phyloP scores from a whole-genome alignment of 371 early-diverging fungal genomes.

The Mucor racemosus region DNA sequence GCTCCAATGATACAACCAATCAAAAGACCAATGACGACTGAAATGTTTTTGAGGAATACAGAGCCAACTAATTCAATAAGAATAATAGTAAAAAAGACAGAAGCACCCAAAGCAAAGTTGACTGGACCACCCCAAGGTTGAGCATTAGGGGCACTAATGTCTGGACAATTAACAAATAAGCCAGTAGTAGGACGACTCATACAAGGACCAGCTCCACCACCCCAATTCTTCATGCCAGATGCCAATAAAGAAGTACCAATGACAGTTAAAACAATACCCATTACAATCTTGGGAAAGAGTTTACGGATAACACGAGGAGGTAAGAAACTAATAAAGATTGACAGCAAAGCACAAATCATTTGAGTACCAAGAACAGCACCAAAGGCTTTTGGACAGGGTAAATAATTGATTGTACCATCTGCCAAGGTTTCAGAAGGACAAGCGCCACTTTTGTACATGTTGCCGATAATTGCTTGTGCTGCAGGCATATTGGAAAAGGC shows the following conservation, averaged over 20 bases:
- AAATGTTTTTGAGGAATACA: conserved; percentile 60
- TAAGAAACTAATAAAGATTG: conserved; percentile 52
- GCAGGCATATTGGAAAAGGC: conserved; percentile 47
- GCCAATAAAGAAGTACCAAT: conserved; percentile 56
- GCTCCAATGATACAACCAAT: conserved; percentile 62
- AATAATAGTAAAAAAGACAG: conserved; percentile 59
- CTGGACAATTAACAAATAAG: conserved; percentile 39
- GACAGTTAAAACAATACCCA: conserved; percentile 53
- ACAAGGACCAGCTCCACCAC: conserved; percentile 55
- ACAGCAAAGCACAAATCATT: conserved; percentile 52
- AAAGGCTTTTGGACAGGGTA: conserved; percentile 60
- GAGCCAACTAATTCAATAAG: conserved; percentile 63
- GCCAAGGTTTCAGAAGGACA: conserved; percentile 48
- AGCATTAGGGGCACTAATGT: conserved; percentile 54
- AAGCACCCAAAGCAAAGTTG: conserved; percentile 55
- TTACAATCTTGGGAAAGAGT: conserved; percentile 61
- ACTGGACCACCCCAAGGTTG: conserved; percentile 54
- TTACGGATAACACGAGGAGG: conserved; percentile 54
- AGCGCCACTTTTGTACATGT: conserved; percentile 56
- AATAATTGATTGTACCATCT: conserved; percentile 47
- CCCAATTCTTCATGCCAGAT: conserved; percentile 55
- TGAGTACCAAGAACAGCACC: conserved; percentile 62
- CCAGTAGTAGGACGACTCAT: conserved; percentile 41
- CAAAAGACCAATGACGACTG: conserved; percentile 60
- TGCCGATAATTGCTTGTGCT: conserved; percentile 37